Conservation (phyloP, 371 early-diverging fungal species). For the Syncephalis plumigaleata region DNA sequence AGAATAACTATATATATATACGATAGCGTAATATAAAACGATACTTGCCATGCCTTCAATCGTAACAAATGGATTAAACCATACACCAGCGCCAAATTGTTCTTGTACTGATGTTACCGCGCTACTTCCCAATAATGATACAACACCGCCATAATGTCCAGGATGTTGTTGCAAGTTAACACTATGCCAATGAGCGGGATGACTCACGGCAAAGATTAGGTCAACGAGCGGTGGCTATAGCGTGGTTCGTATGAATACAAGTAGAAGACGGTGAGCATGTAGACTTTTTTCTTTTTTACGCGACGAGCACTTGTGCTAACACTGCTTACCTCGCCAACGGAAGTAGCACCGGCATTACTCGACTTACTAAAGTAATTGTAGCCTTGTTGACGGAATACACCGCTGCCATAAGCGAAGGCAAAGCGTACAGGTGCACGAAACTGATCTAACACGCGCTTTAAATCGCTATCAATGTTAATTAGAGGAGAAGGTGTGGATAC, state of each 20-base stretch:
- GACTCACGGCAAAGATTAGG: conserved; percentile 89
- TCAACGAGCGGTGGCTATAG: conserved; percentile 59
- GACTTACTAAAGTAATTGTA: conserved; percentile 13
- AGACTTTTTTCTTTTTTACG: no score
- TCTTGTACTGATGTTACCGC: conserved; percentile 64
- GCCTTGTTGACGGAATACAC: conserved; percentile 75
- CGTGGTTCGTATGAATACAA: no score
- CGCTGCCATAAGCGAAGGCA: conserved; percentile 91
- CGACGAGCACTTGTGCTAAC: no score
- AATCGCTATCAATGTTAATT: conserved; percentile 6
- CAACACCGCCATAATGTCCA: conserved; percentile 43
- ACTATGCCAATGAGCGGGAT: conserved; percentile 92
- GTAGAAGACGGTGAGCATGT: no score
- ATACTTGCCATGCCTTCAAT: conserved; percentile 59
- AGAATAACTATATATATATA: not conserved
- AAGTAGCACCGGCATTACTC: no score
- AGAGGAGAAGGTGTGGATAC: no score
- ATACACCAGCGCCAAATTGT: conserved; percentile 76
- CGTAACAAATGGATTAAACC: conserved; percentile 86
- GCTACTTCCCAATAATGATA: conserved; percentile 46
- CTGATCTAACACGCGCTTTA: conserved; percentile 31
- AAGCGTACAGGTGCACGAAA: conserved; percentile 60
- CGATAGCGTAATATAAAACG: not conserved
- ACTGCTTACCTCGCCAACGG: no score
- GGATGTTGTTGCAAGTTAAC: conserved; percentile 80